phyloP scores from a whole-genome alignment of 805 yeast species.

The Metschnikowia cerradonensis region DNA sequence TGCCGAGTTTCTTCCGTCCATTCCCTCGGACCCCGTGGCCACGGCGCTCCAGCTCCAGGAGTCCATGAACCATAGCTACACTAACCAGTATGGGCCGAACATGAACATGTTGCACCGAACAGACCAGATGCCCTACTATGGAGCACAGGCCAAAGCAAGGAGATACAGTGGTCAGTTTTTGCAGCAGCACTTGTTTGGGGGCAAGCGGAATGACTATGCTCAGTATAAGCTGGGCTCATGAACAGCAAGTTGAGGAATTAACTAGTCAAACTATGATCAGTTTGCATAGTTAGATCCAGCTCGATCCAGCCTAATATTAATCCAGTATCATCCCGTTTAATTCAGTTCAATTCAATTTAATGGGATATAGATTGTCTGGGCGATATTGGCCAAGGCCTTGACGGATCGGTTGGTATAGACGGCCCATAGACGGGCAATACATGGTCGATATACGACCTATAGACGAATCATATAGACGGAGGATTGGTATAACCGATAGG shows the following conservation, averaged over 20 bases:
- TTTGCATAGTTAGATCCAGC: too few species aligned
- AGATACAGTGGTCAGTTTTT: conserved; percentile 17
- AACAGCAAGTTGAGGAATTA: neutral
- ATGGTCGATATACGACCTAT: too few species aligned
- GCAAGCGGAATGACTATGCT: conserved; percentile 17
- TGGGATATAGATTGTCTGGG: too few species aligned
- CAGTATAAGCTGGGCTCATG: conserved; percentile 15
- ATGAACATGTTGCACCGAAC: conserved; percentile 9
- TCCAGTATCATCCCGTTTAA: too few species aligned
- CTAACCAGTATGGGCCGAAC: conserved; percentile 7
- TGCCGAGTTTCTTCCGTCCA: conserved; percentile 49
- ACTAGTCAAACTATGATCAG: too few species aligned
- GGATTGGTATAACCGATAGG: neutral
- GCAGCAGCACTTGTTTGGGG: conserved; percentile 18
- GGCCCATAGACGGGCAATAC: too few species aligned
- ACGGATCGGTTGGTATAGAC: too few species aligned
- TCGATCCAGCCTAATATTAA: too few species aligned
- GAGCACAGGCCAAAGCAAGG: conserved; percentile 13
- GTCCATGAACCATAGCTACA: conserved; percentile 5
- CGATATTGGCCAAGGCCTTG: too few species aligned
- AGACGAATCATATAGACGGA: neutral
- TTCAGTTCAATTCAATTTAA: too few species aligned
- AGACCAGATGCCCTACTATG: conserved; percentile 14
- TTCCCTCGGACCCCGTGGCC: conserved; percentile 20
- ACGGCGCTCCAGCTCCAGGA: conserved; percentile 16